A percentile compares a stretch with the other conserved stretches of the same genome.
phyloP scores from a whole-genome alignment of 345 rosid genomes.

The Garcia nutans region DNA sequence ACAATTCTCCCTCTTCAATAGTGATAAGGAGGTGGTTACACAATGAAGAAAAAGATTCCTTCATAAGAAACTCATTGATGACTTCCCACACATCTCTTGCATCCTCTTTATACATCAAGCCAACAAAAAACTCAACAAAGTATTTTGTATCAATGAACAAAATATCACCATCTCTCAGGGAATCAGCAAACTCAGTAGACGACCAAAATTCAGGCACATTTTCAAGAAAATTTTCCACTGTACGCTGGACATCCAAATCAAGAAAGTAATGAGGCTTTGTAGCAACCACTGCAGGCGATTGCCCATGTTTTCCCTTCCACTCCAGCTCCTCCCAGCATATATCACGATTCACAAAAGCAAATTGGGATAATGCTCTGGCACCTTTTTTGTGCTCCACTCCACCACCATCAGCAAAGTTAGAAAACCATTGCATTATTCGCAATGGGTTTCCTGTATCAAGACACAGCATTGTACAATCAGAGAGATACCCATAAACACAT shows the following conservation, averaged over 20 bases:
- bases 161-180: constrained; percentile 79
- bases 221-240: constrained; percentile 72
- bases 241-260: constrained; percentile 71
- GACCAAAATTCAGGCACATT: constrained; percentile 94
- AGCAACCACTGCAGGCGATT: constrained; percentile 92
- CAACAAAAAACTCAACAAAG: constrained; percentile 58
- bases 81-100: constrained; percentile 65
- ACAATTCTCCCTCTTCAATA: constrained; percentile 60
- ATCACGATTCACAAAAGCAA: constrained; percentile 81
- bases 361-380: constrained; percentile 84
- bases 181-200: constrained; percentile 71
- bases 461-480: not conserved
- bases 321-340: constrained; percentile 96
- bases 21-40: constrained; percentile 69
- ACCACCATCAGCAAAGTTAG: constrained; percentile 54
- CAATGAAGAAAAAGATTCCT: constrained; percentile 60
- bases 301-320: constrained; percentile 96
- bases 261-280: constrained; percentile 95
- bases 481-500: not conserved
- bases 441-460: constrained; percentile 51
- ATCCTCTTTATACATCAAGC: constrained; percentile 70
- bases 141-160: constrained; percentile 57
- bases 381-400: constrained; percentile 74
- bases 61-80: constrained; percentile 61
- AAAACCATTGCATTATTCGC: constrained; percentile 69